Evolutionary conservation across 257 asterid genomes (phyloP).

Genomic region (Perilla frutescens): DNA sequence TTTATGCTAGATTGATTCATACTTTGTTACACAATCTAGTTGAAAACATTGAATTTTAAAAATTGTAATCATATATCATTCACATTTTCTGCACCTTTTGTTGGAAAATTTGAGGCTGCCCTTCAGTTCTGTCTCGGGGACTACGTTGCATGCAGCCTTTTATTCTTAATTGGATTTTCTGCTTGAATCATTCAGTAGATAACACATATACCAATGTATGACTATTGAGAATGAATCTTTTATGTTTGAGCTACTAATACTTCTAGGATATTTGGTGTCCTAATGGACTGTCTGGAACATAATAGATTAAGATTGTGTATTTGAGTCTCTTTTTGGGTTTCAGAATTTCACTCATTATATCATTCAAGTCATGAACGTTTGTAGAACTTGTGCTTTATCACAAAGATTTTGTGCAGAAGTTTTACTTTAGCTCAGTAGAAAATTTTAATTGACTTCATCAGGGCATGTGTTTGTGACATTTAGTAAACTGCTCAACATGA

Average conservation of each 20-base stretch:
- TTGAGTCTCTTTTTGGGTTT: neutral
- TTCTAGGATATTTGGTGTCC: neutral
- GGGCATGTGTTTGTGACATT: neutral
- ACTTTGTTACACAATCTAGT: neutral
- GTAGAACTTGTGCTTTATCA: neutral
- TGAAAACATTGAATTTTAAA: neutral
- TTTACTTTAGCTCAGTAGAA: neutral
- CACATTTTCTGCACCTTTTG: neutral
- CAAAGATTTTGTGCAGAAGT: neutral
- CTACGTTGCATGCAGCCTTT: neutral
- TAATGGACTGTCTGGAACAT: neutral
- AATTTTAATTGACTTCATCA: neutral
- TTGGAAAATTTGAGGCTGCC: neutral
- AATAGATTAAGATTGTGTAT: neutral
- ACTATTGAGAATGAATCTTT: neutral
- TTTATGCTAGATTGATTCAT: neutral
- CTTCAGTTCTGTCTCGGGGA: neutral
- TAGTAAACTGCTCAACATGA: neutral
- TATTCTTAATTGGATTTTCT: neutral
- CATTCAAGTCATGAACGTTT: neutral
- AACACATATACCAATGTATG: neutral
- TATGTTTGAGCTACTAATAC: neutral
- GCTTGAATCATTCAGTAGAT: neutral
- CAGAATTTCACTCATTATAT: neutral
- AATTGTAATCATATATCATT: neutral